Evolutionary conservation across 352 stramenopile genomes (phyloP).

Genomic region (Globisporangium polare): DNA sequence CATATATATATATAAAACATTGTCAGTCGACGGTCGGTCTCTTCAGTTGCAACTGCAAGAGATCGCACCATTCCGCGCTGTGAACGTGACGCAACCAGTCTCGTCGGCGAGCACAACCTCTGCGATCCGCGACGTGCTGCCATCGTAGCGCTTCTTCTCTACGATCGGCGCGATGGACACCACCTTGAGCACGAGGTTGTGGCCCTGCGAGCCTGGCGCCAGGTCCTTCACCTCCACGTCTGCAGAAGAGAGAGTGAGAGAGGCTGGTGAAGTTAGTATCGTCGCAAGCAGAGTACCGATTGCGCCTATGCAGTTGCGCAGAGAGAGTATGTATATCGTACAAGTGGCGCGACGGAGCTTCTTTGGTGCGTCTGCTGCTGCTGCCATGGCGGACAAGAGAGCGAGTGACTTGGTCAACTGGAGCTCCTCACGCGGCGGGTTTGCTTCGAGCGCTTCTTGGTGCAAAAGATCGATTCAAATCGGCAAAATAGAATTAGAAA

Average conservation of each 20-base stretch:
- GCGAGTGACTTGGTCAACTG: constrained; percentile 3
- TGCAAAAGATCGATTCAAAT: constrained; percentile 9
- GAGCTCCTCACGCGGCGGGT: neutral
- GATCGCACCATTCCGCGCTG: constrained; percentile 62
- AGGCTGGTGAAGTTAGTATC: neutral
- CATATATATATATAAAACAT: neutral
- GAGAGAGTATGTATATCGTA: neutral
- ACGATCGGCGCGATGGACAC: constrained; percentile 49
- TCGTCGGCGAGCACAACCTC: constrained; percentile 79
- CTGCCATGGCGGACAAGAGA: constrained; percentile 5
- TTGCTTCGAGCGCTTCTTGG: constrained; percentile 1
- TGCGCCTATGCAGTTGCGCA: neutral
- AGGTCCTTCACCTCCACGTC: constrained; percentile 80
- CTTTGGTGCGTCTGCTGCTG: constrained; percentile 2
- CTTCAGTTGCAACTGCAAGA: neutral
- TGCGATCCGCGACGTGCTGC: constrained; percentile 57
- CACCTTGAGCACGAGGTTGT: constrained; percentile 79
- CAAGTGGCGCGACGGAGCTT: constrained; percentile 7
- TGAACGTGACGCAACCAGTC: constrained; percentile 80
- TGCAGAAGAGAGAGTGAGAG: constrained; percentile 20
- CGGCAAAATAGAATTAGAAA: neutral
- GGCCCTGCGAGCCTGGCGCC: constrained; percentile 62
- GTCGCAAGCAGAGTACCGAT: neutral
- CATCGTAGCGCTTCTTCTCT: constrained; percentile 76
- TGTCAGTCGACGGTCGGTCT: neutral